phyloP scores from a whole-genome alignment of 805 yeast species.

The Kockiozyma suomiensis region DNA sequence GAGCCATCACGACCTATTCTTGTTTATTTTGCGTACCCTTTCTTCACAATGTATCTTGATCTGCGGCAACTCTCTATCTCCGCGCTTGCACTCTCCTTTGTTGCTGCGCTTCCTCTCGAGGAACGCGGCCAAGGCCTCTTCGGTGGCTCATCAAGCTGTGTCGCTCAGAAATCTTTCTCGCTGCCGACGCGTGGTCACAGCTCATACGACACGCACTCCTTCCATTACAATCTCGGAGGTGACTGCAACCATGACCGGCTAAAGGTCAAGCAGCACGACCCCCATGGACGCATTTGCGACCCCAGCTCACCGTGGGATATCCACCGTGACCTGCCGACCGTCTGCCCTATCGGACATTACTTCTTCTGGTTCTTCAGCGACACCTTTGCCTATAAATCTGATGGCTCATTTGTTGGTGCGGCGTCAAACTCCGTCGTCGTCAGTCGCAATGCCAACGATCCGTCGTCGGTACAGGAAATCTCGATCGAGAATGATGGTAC shows the following conservation, averaged over 20 bases:
- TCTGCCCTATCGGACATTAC: slow-evolving; percentile 24
- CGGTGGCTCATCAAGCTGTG: not conserved
- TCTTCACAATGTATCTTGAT: not conserved
- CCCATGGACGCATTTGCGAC: slow-evolving; percentile 11
- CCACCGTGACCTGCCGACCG: slow-evolving; percentile 21
- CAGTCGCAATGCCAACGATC: not conserved
- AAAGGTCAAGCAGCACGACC: slow-evolving; percentile 12
- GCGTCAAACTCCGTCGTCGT: slow-evolving; percentile 27
- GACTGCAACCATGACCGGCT: not conserved
- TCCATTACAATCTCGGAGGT: not conserved
- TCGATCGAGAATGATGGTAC: slow-evolving; percentile 12
- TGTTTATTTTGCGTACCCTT: not conserved
- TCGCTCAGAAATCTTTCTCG: not conserved
- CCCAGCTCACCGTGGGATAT: slow-evolving; percentile 19
- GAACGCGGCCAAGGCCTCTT: slow-evolving; percentile 3
- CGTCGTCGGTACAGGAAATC: slow-evolving; percentile 18
- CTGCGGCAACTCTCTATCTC: slow-evolving; percentile 2
- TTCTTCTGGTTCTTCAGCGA: slow-evolving; percentile 33
- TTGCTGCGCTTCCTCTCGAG: slow-evolving; percentile 4
- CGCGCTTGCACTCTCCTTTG: slow-evolving; percentile 1
- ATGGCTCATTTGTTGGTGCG: slow-evolving; percentile 24
- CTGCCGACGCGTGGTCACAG: not conserved
- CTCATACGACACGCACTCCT: not conserved
- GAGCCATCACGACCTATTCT: not conserved
- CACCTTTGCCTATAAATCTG: slow-evolving; percentile 18